A percentile compares a stretch with the other conserved stretches of the same genome.
These are phyloP conservation scores for Primulina tabacum DNA, from an alignment of 257 asterid species.

Conservation along the genomic window DNA sequence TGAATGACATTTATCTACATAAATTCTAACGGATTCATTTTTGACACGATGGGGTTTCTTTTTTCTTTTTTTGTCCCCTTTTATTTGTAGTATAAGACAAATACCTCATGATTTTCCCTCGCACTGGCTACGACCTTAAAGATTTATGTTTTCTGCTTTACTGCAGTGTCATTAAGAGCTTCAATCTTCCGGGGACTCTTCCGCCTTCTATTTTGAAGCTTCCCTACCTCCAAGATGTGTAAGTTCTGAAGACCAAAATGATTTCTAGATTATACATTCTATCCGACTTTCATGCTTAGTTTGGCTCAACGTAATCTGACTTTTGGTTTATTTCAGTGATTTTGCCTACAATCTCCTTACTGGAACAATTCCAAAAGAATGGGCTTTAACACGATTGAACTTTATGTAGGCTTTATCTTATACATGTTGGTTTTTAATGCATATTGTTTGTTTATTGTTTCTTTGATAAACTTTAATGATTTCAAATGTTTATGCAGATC, in stretches of 20 bases:
- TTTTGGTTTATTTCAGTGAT: conserved; percentile 50
- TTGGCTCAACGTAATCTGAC: conserved; percentile 2
- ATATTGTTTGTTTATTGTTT: not conserved
- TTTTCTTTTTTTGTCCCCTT: not conserved
- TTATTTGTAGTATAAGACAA: not conserved
- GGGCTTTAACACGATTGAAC: conserved; percentile 61
- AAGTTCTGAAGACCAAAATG: conserved; percentile 29
- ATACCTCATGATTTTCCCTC: not conserved
- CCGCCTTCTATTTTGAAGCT: conserved; percentile 57
- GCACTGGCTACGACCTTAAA: conserved; percentile 11
- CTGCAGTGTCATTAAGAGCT: conserved; percentile 73
- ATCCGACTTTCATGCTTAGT: conserved; percentile 14
- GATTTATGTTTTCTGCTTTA: conserved; percentile 10
- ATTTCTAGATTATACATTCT: conserved; percentile 15
- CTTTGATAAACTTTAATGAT: conserved; percentile 19
- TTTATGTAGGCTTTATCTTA: conserved; percentile 45
- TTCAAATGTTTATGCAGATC: conserved; percentile 56
- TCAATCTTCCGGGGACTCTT: conserved; percentile 75
- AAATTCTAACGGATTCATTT: not conserved
- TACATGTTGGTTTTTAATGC: conserved; percentile 12
- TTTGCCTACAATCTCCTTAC: conserved; percentile 77
- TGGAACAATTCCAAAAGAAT: conserved; percentile 77
- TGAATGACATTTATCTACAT: not conserved
- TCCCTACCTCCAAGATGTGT: conserved; percentile 66
- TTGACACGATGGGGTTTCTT: not conserved